phyloP scores from a whole-genome alignment of 2,329 filamentous ascomycete species.

The Aspergillus bombycis region DNA sequence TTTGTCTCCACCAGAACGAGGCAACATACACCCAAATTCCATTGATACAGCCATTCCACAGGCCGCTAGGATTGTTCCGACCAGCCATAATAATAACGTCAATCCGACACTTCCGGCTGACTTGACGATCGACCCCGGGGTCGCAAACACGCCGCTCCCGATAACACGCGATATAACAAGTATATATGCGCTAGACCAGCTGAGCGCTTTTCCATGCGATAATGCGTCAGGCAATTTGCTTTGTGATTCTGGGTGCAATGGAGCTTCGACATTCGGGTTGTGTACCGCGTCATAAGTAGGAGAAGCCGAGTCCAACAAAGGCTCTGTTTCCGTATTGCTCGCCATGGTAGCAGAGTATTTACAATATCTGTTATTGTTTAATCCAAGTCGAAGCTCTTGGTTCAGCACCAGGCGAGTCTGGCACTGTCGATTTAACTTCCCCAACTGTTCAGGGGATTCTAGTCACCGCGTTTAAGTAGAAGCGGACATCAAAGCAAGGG shows the following conservation, averaged over 20 bases:
- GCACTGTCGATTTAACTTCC: not conserved
- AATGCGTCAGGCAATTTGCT: constrained; percentile 4
- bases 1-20: constrained; percentile 69
- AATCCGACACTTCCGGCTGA: constrained; percentile 69
- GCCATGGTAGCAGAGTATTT: constrained; percentile 12
- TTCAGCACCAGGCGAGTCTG: not conserved
- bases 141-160: constrained; percentile 73
- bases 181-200: constrained; percentile 67
- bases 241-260: not conserved
- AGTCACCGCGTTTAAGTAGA: not conserved
- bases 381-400: not conserved
- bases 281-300: not conserved
- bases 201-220: constrained; percentile 62
- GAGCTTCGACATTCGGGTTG: not conserved
- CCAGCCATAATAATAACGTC: constrained; percentile 64
- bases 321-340: constrained; percentile 24
- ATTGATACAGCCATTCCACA: constrained; percentile 65
- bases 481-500: not conserved
- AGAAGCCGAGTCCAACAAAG: constrained; percentile 18
- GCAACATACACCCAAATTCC: constrained; percentile 72
- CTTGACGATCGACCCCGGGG: constrained; percentile 67
- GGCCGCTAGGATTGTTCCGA: constrained; percentile 64
- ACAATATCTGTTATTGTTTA: not conserved
- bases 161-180: constrained; percentile 70
- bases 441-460: not conserved